These are phyloP conservation scores for Exophiala spinifera DNA, from an alignment of 2,329 filamentous ascomycete species.

Conservation along the genomic window DNA sequence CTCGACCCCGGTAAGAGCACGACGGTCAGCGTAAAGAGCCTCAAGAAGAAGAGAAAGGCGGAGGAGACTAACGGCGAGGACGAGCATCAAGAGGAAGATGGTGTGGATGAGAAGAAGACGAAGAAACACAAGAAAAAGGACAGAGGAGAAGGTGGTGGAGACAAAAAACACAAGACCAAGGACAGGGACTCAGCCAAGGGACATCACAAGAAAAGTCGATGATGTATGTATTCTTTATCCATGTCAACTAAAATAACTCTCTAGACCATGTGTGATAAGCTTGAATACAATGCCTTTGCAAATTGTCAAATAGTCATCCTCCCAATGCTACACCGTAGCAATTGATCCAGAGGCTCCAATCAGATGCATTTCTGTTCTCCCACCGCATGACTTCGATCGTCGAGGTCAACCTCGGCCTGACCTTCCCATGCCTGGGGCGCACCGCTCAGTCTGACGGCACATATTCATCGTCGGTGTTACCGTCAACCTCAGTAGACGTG, in stretches of 20 bases:
- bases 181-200: slow-evolving; percentile 5
- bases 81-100: slow-evolving; percentile 18
- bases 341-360: too few species aligned
- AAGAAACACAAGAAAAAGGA: slow-evolving; percentile 29
- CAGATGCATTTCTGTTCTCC: too few species aligned
- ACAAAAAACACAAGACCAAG: slow-evolving; percentile 6
- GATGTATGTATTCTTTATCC: neutral
- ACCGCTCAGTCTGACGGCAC: neutral
- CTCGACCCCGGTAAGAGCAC: slow-evolving; percentile 52
- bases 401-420: too few species aligned
- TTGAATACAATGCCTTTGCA: too few species aligned
- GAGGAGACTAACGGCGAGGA: slow-evolving; percentile 41
- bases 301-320: too few species aligned
- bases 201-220: neutral
- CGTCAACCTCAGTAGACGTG: neutral
- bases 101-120: slow-evolving; percentile 43
- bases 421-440: too few species aligned
- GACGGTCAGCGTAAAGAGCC: slow-evolving; percentile 78
- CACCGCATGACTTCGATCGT: too few species aligned
- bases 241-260: too few species aligned
- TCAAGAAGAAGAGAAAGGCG: slow-evolving; percentile 71
- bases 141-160: slow-evolving; percentile 12
- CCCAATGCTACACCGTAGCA: too few species aligned
- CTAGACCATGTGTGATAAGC: too few species aligned
- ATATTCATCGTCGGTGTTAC: neutral